Conservation (phyloP, 495 filamentous ascomycete species). For the Trichoderma parareesei region DNA sequence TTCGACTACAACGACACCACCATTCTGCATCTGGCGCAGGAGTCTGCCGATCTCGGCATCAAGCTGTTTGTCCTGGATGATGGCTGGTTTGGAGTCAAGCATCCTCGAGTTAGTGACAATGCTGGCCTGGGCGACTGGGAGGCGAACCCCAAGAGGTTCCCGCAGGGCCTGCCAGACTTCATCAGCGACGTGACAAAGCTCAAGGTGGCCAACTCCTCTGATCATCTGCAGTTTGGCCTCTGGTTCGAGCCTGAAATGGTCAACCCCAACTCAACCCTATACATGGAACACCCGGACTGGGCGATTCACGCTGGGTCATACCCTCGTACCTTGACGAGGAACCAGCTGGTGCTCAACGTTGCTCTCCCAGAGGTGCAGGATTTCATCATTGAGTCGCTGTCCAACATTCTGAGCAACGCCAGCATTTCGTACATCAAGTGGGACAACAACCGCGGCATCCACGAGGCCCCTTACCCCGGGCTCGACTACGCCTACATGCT, state of each 20-base stretch:
- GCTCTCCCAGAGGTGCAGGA: slow-evolving; percentile 46
- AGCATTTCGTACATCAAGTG: slow-evolving; percentile 49
- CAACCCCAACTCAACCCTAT: slow-evolving; percentile 45
- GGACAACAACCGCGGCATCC: slow-evolving; percentile 50
- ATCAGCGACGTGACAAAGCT: slow-evolving; percentile 37
- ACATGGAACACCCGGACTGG: slow-evolving; percentile 48
- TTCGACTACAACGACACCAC: slow-evolving; percentile 41
- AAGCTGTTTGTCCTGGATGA: slow-evolving; percentile 50
- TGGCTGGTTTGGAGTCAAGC: slow-evolving; percentile 48
- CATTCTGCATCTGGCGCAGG: slow-evolving; percentile 39
- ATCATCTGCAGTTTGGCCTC: slow-evolving; percentile 40
- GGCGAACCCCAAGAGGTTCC: slow-evolving; percentile 44
- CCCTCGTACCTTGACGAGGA: slow-evolving; percentile 40
- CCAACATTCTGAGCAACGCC: slow-evolving; percentile 38
- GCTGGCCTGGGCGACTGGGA: slow-evolving; percentile 48
- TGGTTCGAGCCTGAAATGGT: slow-evolving; percentile 56
- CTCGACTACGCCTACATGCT: slow-evolving; percentile 45
- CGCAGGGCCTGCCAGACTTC: slow-evolving; percentile 38
- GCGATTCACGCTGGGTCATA: slow-evolving; percentile 42
- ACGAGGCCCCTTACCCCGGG: slow-evolving; percentile 42
- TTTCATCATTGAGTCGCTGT: slow-evolving; percentile 42
- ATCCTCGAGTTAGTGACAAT: slow-evolving; percentile 40
- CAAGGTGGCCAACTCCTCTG: slow-evolving; percentile 31
- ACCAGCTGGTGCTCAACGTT: slow-evolving; percentile 47
- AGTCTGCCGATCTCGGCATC: slow-evolving; percentile 42